Conservation (phyloP, 2,329 filamentous ascomycete species). For the Lasiodiplodia sp. region DNA sequence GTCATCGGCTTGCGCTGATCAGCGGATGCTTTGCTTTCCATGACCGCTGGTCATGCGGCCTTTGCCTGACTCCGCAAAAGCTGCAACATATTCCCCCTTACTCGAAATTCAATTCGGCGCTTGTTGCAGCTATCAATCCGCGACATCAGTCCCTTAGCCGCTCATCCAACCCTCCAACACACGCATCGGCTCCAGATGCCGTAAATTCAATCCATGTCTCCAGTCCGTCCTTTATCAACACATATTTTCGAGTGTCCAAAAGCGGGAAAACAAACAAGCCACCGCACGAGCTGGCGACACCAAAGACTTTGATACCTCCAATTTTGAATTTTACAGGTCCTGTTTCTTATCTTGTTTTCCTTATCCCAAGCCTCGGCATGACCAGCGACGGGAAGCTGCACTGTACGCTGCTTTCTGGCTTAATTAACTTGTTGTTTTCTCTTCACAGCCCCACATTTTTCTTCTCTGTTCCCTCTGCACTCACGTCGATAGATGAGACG, state of each 20-base stretch:
- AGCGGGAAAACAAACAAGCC: constrained; percentile 17
- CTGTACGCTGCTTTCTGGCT: not conserved
- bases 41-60: constrained; percentile 14
- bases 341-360: constrained; percentile 9
- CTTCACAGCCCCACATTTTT: not conserved
- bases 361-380: not conserved
- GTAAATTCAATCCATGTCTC: constrained; percentile 3
- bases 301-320: constrained; percentile 17
- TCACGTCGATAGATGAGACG: constrained; percentile 2
- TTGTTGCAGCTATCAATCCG: not conserved
- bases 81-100: constrained; percentile 15
- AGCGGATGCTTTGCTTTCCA: constrained; percentile 10
- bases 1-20: constrained; percentile 80
- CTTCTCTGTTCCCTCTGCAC: not conserved
- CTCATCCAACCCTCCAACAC: not conserved
- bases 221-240: constrained; percentile 6
- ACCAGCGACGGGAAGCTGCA: not conserved
- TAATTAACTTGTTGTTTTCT: not conserved
- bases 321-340: constrained; percentile 1
- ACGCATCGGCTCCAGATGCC: not conserved
- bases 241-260: constrained; percentile 8
- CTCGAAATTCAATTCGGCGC: constrained; percentile 3
- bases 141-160: not conserved
- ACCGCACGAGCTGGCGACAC: constrained; percentile 12
- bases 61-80: not conserved